phyloP scores from a whole-genome alignment of 2,329 filamentous ascomycete genomes.

The Chaetomium strumarium region DNA sequence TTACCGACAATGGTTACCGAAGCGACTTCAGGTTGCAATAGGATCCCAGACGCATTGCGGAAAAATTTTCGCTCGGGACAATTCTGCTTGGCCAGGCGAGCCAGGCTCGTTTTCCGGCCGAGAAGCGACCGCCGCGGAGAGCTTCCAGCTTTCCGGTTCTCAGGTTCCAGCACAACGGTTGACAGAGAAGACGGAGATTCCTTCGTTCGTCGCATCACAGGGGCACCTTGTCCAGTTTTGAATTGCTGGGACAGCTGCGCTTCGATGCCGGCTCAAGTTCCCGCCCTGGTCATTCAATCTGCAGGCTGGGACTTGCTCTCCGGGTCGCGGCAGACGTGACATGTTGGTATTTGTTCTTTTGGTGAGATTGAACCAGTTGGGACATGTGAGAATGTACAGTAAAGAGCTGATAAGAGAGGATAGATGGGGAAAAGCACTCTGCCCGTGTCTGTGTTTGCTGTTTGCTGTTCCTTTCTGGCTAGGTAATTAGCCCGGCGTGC shows the following conservation, averaged over 20 bases:
- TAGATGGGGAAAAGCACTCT: background rate
- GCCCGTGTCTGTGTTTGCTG: no score
- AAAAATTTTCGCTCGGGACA: background rate
- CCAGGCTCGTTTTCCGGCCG: background rate
- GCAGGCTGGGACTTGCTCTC: background rate
- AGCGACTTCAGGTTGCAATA: background rate
- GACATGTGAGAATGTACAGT: background rate
- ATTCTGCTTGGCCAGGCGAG: background rate
- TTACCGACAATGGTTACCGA: background rate
- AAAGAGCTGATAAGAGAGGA: background rate
- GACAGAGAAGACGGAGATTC: background rate
- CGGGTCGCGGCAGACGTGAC: background rate
- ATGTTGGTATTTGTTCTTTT: no score
- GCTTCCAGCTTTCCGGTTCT: background rate
- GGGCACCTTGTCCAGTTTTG: background rate
- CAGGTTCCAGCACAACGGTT: background rate
- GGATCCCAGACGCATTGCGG: no score
- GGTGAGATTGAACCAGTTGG: background rate
- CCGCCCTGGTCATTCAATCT: background rate
- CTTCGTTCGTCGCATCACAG: background rate
- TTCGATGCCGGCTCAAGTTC: no score
- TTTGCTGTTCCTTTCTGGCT: background rate
- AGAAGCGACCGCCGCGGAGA: background rate
- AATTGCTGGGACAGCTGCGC: background rate
- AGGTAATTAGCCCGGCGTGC: constrained; percentile 6